phyloP scores from a whole-genome alignment of 768 basidiomycete species.

The Melanogaster broomeanus region DNA sequence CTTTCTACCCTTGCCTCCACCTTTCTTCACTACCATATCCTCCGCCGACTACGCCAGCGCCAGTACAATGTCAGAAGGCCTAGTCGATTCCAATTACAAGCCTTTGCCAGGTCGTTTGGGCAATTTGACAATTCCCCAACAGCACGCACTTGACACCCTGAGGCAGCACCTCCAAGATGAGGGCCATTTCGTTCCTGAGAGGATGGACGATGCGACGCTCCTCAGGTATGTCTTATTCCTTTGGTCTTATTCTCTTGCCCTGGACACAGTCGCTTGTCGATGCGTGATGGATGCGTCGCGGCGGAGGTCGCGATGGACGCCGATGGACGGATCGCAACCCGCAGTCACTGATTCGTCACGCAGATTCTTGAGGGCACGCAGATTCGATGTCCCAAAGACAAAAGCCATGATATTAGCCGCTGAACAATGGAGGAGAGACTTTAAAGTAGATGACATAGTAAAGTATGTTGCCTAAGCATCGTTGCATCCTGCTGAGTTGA shows the following conservation, averaged over 20 bases:
- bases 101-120: conserved; percentile 75
- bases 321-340: conserved; percentile 13
- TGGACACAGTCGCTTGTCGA: neutral
- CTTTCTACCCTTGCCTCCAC: neutral
- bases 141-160: conserved; percentile 68
- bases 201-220: conserved; percentile 72
- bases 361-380: conserved; percentile 91
- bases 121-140: conserved; percentile 68
- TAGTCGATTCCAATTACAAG: conserved; percentile 65
- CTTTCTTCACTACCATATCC: conserved; percentile 28
- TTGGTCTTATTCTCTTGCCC: too few relatives aligned
- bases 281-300: neutral
- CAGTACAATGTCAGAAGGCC: conserved; percentile 55
- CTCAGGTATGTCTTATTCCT: conserved; percentile 49
- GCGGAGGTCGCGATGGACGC: conserved; percentile 4
- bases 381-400: conserved; percentile 81
- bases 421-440: conserved; percentile 90
- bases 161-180: conserved; percentile 62
- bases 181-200: conserved; percentile 56
- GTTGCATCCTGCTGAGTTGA: neutral
- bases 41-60: conserved; percentile 44
- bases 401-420: conserved; percentile 81
- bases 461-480: conserved; percentile 44
- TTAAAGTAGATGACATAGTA: conserved; percentile 74
- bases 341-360: neutral